Percentiles rank a stretch among this genome's conserved stretches.
Conservation (phyloP, 192 early-diverging fungal species). For the Backusella tarrabulga region DNA sequence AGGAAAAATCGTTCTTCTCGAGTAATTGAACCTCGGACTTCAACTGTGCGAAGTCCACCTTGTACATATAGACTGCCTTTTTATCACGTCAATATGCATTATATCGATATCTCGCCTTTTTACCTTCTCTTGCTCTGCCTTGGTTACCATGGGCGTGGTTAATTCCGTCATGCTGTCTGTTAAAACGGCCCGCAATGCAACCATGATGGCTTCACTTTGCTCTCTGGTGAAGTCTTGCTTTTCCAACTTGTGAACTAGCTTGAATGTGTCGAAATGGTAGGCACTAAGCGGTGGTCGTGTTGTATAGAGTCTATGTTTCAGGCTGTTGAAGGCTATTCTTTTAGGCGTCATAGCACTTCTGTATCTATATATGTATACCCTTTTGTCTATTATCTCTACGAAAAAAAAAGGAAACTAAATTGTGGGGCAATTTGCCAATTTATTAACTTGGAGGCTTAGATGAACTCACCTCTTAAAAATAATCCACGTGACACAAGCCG, state of each 20-base stretch:
- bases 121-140: constrained; percentile 79
- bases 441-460: too few relatives aligned
- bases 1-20: constrained; percentile 86
- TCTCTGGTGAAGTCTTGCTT: constrained; percentile 65
- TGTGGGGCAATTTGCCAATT: too few relatives aligned
- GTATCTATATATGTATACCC: background rate
- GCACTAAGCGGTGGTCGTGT: background rate
- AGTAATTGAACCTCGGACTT: constrained; percentile 85
- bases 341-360: background rate
- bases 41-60: constrained; percentile 86
- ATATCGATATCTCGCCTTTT: background rate
- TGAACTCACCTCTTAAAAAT: too few relatives aligned
- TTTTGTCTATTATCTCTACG: background rate
- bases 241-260: constrained; percentile 70
- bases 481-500: too few relatives aligned
- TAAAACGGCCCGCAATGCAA: constrained; percentile 67
- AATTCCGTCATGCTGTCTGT: constrained; percentile 66
- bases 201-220: constrained; percentile 78
- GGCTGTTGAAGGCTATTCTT: background rate
- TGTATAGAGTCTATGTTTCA: background rate
- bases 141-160: constrained; percentile 69
- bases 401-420: background rate
- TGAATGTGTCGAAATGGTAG: constrained; percentile 81
- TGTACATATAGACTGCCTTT: constrained; percentile 79
- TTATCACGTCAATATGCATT: background rate